phyloP scores from a whole-genome alignment of 2,329 filamentous ascomycete genomes.

The Calonectria fujianensis region DNA sequence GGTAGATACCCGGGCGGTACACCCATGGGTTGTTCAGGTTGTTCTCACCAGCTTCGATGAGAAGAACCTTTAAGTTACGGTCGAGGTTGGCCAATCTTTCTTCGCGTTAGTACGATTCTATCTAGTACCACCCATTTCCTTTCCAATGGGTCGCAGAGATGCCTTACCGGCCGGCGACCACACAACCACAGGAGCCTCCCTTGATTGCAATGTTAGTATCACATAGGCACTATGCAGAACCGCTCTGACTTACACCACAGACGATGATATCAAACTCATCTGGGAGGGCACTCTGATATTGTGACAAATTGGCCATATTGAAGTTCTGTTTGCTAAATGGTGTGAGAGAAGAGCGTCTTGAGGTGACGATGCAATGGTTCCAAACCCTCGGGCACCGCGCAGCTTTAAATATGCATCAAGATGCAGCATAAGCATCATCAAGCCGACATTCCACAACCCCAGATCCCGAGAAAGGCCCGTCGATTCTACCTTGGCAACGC shows the following conservation, averaged over 20 bases:
- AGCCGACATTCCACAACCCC: constrained; percentile 26
- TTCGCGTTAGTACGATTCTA: constrained; percentile 58
- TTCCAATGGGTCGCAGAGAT: background rate
- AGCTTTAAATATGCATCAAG: constrained; percentile 24
- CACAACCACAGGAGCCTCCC: constrained; percentile 80
- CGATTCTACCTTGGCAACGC: constrained; percentile 34
- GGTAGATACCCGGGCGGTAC: constrained; percentile 84
- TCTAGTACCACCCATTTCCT: background rate
- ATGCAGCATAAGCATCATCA: constrained; percentile 11
- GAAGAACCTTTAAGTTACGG: constrained; percentile 81
- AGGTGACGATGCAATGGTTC: background rate
- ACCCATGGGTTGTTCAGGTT: constrained; percentile 88
- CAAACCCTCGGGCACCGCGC: background rate
- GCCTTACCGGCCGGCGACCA: constrained; percentile 73
- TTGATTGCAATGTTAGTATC: background rate
- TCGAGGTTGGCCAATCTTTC: constrained; percentile 82
- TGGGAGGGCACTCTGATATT: constrained; percentile 67
- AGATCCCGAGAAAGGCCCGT: constrained; percentile 52
- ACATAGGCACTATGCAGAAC: background rate
- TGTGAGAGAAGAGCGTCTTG: constrained; percentile 11
- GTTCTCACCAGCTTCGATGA: constrained; percentile 83
- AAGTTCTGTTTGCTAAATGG: background rate
- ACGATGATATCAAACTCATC: constrained; percentile 90
- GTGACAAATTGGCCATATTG: constrained; percentile 49
- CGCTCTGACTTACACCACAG: constrained; percentile 67